Evolutionary conservation across 108 stramenopile genomes (phyloP).

Genomic region (Nitzschia sp.): DNA sequence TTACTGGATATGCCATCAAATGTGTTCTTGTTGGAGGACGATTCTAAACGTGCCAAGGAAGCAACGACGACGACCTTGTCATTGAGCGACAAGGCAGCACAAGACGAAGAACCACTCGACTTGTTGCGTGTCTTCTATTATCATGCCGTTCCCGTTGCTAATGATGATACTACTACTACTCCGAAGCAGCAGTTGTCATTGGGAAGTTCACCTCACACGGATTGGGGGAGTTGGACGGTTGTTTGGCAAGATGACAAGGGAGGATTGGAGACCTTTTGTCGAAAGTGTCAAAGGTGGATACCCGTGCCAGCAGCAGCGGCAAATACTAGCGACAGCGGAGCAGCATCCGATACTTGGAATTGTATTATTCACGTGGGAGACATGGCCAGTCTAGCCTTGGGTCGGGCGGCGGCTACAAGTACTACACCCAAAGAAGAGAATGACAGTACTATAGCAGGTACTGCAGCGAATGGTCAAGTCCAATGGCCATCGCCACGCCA

Average conservation of each 20-base stretch:
- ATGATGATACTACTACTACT: too few species aligned
- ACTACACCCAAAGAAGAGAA: background rate
- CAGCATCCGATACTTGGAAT: background rate
- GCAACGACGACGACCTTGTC: too few species aligned
- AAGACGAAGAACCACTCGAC: conserved; percentile 5
- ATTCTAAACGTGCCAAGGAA: background rate
- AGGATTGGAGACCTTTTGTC: conserved; percentile 83
- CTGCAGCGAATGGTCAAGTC: background rate
- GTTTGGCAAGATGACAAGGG: conserved; percentile 86
- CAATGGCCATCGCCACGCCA: conserved; percentile 32
- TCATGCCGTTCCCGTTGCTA: conserved; percentile 7
- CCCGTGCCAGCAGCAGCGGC: conserved; percentile 40
- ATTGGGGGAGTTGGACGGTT: conserved; percentile 81
- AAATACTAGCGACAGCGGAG: background rate
- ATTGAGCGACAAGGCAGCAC: background rate
- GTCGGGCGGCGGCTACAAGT: background rate
- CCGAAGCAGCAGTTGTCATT: conserved; percentile 15
- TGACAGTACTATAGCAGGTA: background rate
- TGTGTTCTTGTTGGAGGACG: conserved; percentile 33
- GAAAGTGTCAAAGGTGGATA: conserved; percentile 59
- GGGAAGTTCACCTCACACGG: conserved; percentile 76
- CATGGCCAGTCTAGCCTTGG: conserved; percentile 64
- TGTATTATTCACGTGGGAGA: conserved; percentile 82
- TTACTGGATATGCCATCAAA: conserved; percentile 45
- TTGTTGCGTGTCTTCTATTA: conserved; percentile 23